phyloP scores from a whole-genome alignment of 805 yeast genomes.

The Kodamaea jinghongensis region DNA sequence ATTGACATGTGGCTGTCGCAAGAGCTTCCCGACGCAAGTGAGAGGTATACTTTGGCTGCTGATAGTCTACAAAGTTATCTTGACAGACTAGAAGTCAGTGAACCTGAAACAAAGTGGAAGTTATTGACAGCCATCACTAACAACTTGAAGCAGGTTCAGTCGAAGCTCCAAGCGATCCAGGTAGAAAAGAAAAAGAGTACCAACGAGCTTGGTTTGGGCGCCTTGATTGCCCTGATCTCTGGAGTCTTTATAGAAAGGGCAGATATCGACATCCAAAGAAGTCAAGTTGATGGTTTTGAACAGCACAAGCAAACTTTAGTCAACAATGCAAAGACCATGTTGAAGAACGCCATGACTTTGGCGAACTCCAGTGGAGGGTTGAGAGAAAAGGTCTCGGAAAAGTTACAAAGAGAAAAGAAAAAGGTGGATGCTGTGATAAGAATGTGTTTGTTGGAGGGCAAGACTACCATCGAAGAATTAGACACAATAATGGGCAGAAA shows the following conservation, averaged over 20 bases:
- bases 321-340: conserved; percentile 39
- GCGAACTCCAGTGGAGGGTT: conserved; percentile 51
- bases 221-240: conserved; percentile 35
- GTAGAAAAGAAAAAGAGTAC: conserved; percentile 14
- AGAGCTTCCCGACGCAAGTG: conserved; percentile 28
- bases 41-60: conserved; percentile 40
- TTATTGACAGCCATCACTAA: conserved; percentile 36
- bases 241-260: conserved; percentile 48
- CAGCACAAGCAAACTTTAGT: conserved; percentile 30
- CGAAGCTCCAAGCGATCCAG: conserved; percentile 15
- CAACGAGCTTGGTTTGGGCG: conserved; percentile 26
- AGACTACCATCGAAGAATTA: conserved; percentile 25
- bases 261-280: conserved; percentile 51
- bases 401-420: conserved; percentile 38
- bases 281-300: conserved; percentile 28
- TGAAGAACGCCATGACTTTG: conserved; percentile 45
- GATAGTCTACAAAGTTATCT: conserved; percentile 45
- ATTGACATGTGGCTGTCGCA: conserved; percentile 32
- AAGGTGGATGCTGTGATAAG: conserved; percentile 46
- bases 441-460: conserved; percentile 45
- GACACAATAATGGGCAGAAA: conserved; percentile 30
- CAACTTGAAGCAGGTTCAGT: conserved; percentile 40
- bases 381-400: conserved; percentile 46
- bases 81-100: conserved; percentile 29
- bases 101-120: conserved; percentile 32